Conservation (phyloP, 768 basidiomycete genomes). For the Lactarius quietus region DNA sequence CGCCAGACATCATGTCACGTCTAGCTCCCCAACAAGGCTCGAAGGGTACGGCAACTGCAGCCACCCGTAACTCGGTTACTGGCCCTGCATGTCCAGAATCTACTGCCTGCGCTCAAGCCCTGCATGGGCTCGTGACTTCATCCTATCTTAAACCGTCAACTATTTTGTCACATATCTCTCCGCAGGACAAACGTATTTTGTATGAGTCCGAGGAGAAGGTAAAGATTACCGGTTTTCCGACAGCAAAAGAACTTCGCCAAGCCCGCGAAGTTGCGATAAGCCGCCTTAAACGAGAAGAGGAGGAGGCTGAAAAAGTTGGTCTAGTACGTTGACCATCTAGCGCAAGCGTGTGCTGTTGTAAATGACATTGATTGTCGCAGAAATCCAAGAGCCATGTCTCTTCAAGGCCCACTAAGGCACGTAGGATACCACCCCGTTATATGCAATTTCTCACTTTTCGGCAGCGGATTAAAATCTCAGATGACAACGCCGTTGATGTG, state of each 20-base stretch:
- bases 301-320: constrained; percentile 68
- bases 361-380: constrained; percentile 37
- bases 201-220: constrained; percentile 78
- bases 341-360: neutral
- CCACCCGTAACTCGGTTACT: neutral
- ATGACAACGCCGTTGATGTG: constrained; percentile 67
- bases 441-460: neutral
- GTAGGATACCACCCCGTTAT: constrained; percentile 16
- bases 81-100: constrained; percentile 33
- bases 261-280: constrained; percentile 64
- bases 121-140: constrained; percentile 67
- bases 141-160: constrained; percentile 82
- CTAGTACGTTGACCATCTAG: constrained; percentile 46
- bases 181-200: constrained; percentile 72
- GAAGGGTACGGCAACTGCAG: constrained; percentile 46
- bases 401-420: constrained; percentile 54
- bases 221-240: constrained; percentile 72
- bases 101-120: constrained; percentile 51
- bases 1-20: constrained; percentile 60
- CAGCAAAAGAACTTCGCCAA: constrained; percentile 72
- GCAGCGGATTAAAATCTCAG: constrained; percentile 46
- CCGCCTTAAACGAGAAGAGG: constrained; percentile 64
- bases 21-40: constrained; percentile 49
- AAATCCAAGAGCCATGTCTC: constrained; percentile 52
- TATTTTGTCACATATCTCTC: constrained; percentile 70